phyloP scores from a whole-genome alignment of 768 basidiomycete genomes.

The Agrocybe chaxingu region DNA sequence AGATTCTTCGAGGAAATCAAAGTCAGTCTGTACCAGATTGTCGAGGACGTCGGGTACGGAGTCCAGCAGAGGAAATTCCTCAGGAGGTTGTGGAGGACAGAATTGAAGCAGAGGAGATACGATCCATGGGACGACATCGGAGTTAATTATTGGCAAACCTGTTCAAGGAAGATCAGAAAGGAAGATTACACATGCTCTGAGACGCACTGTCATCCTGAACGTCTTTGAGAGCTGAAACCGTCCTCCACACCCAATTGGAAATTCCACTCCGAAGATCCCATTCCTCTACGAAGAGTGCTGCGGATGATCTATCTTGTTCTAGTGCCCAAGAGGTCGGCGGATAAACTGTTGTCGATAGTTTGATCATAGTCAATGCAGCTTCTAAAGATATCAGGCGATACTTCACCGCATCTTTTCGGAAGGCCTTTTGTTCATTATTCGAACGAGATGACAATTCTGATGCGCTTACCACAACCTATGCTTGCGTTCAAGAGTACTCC shows the following conservation, averaged over 20 bases:
- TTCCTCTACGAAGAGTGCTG: constrained; percentile 40
- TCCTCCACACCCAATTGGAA: constrained; percentile 76
- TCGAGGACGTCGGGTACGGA: constrained; percentile 37
- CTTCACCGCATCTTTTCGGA: constrained; percentile 62
- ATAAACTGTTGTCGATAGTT: constrained; percentile 65
- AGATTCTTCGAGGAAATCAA: constrained; percentile 69
- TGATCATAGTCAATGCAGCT: constrained; percentile 65
- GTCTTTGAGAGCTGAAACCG: constrained; percentile 69
- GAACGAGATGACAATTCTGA: neutral
- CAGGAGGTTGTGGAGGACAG: constrained; percentile 46
- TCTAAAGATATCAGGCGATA: constrained; percentile 65
- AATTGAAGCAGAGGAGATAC: constrained; percentile 57
- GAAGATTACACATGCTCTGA: neutral
- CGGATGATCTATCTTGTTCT: constrained; percentile 11
- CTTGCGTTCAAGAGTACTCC: constrained; percentile 79
- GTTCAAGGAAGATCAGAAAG: constrained; percentile 5
- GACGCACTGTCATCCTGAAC: constrained; percentile 64
- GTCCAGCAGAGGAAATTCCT: constrained; percentile 35
- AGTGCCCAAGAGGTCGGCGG: constrained; percentile 67
- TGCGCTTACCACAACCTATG: constrained; percentile 64
- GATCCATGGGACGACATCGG: constrained; percentile 62
- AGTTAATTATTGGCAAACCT: constrained; percentile 59
- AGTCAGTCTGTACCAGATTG: constrained; percentile 58
- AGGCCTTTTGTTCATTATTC: constrained; percentile 1
- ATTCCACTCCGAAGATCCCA: constrained; percentile 67